phyloP scores from a whole-genome alignment of 2,329 filamentous ascomycete species.

The Colletotrichum filicis region DNA sequence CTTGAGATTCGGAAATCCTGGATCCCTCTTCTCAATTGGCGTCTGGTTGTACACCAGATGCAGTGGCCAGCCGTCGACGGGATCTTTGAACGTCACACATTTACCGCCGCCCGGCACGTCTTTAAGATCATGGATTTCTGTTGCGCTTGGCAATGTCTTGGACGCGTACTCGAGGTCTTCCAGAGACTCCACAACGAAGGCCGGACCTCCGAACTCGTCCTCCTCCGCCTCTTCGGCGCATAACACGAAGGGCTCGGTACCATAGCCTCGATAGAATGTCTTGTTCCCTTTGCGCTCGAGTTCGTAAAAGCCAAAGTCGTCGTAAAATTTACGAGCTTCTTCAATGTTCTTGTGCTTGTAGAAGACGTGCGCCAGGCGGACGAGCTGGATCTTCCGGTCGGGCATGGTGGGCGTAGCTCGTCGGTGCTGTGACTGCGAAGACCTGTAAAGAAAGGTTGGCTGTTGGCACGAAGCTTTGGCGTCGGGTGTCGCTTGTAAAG shows the following conservation, averaged over 20 bases:
- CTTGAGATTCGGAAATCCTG: slow-evolving; percentile 52
- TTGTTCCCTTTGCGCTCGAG: slow-evolving; percentile 50
- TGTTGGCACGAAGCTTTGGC: background rate
- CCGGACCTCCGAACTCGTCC: slow-evolving; percentile 66
- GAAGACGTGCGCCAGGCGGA: slow-evolving; percentile 56
- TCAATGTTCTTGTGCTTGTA: slow-evolving; percentile 60
- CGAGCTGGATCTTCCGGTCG: slow-evolving; percentile 45
- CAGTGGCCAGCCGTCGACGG: slow-evolving; percentile 66
- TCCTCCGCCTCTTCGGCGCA: slow-evolving; percentile 60
- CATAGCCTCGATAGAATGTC: slow-evolving; percentile 71
- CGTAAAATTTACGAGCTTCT: slow-evolving; percentile 53
- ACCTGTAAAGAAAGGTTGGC: background rate
- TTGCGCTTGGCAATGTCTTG: slow-evolving; percentile 57
- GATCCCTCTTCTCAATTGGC: slow-evolving; percentile 46
- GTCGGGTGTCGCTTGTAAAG: no score
- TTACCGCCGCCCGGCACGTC: slow-evolving; percentile 66
- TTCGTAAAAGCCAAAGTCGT: slow-evolving; percentile 60
- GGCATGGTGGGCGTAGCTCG: slow-evolving; percentile 21
- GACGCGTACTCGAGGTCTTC: slow-evolving; percentile 64
- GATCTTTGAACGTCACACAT: slow-evolving; percentile 62
- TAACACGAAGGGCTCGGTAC: slow-evolving; percentile 68
- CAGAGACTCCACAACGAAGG: slow-evolving; percentile 66
- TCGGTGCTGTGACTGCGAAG: background rate
- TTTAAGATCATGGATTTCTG: slow-evolving; percentile 56
- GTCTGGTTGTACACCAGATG: slow-evolving; percentile 67